Evolutionary conservation across 2,329 filamentous ascomycete species (phyloP), one percentile per base, ranked within the genome.

Genomic region (Cryphonectria carpinicola): DNA sequence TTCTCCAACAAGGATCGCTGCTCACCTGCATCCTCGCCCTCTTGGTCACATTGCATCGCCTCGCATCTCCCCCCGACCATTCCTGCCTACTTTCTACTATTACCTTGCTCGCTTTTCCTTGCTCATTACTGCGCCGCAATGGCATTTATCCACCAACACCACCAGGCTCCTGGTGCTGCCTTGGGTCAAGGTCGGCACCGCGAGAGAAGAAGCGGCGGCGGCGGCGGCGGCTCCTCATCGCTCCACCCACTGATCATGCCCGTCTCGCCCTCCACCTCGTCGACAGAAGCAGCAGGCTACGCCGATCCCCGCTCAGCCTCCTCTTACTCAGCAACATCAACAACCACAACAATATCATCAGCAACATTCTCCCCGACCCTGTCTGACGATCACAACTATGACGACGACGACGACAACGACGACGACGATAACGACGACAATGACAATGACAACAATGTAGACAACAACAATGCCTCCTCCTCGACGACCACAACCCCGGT

Each of bases 311-410:
- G 17, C 25, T 61, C 68, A 22, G 54, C 37, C 49, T 70, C 65
- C 14, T 28, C 68, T 43, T 49, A 66, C 28, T 68, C 64, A 17
- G 39, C 68, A 56, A 63, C 58, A 41, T 54, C 41, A 58, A 64
- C 46, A 22, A n/a, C 46, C n/a, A 49, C 22, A n/a, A n/a, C 46
- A 49, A 6, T 17, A 22, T 2, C 43, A 19, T 22, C 43, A 8
- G n/a, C 46, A 7, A 49, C 6, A 32, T 62, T 43, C 25, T 67
- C 37, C 28, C 66, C 32, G 5, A 13, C 22, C 46, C 19, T 10
- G 35, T 43, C 56, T 43, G 28, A 39, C 41, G 22, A 49, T 11
- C 46, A 49, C 22, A 7, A 49, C 19, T 8, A 49, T 22, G 46
- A 49, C 19, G 22, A n/a, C 19, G 46, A 22, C 0, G 46, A 49